Evolutionary conservation across 1,284 basidiomycete genomes (phyloP).

Genomic region (Moniliophthora roreri): DNA sequence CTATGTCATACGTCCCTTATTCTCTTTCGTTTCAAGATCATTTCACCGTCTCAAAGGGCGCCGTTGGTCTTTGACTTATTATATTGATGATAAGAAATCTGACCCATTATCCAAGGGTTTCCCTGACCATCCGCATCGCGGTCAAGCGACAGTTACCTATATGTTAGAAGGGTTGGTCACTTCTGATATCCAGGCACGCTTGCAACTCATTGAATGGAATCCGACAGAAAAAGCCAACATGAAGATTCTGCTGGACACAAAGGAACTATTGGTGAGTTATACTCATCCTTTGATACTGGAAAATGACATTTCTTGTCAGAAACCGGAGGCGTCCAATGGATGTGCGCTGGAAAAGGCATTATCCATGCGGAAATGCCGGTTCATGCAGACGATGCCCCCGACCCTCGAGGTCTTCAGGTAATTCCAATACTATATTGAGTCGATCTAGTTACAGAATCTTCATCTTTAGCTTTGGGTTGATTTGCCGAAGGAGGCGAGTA

Average conservation of each 20-base stretch:
- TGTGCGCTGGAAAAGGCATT: conserved; percentile 82
- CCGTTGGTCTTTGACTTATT: conserved; percentile 41
- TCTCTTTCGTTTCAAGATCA: conserved; percentile 45
- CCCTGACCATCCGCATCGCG: conserved; percentile 88
- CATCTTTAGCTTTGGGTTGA: conserved; percentile 95
- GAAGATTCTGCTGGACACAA: conserved; percentile 93
- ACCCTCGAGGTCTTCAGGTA: conserved; percentile 61
- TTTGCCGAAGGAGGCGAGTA: conserved; percentile 70
- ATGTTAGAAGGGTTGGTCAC: conserved; percentile 74
- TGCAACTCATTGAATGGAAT: conserved; percentile 1
- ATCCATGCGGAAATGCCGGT: conserved; percentile 93
- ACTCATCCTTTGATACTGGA: neutral
- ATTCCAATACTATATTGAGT: too few species aligned
- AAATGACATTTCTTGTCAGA: conserved; percentile 31
- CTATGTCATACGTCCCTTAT: neutral
- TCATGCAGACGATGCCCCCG: conserved; percentile 61
- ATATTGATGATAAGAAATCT: conserved; percentile 6
- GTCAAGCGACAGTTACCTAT: conserved; percentile 87
- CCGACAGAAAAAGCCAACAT: conserved; percentile 65
- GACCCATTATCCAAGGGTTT: conserved; percentile 46
- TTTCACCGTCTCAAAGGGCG: conserved; percentile 64
- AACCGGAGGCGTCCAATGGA: conserved; percentile 92
- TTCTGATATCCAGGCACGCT: neutral
- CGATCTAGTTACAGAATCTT: too few species aligned
- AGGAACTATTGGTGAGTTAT: conserved; percentile 58